Evolutionary conservation across 331 rosid genomes (phyloP), one percentile per base, ranked within the genome.

Genomic region (Dryas integrifolia): DNA sequence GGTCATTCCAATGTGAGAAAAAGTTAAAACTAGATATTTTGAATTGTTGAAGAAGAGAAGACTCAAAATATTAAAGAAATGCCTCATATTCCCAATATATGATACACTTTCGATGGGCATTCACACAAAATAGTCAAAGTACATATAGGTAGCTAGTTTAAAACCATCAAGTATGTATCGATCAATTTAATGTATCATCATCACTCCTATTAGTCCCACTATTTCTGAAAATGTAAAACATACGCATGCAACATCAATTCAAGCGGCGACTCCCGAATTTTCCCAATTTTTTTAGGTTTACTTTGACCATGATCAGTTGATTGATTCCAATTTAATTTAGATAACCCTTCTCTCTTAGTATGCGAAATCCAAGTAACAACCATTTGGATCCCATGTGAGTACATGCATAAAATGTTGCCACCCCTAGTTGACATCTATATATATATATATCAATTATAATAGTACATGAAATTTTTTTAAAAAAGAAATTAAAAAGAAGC

Each of bases 321-420:
- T 30, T 58, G 9, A 18, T 58, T 70, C 35, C 10, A 40, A 63
- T 14, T 63, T 72, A 45, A 72, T 50, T 30, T 46, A 45, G 52
- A 18, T 65, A 4, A 58, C 47, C 11, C 10, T 57, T 12, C 2
- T 59, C 12, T 6, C 41, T 4, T 21, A 15, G 55, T 30, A 5
- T 45, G 50, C 50, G 35, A 66, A 45, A 45, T 47, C 72, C 67
- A 74, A 64, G 48, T 30, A 38, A 39, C 40, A 55, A 55, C 77
- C 66, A 73, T 47, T 72, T 67, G 57, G 71, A 73, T 58, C 66
- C 63, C 82, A 79, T 79, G 78, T 79, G 82, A 58, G 35, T 30
- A 30, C 38, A 44, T 9, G 40, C 50, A 51, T 44, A 58, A 39
- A 67, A 58, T 67, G 72, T 21, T 65, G 70, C 58, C 49, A 58